Evolutionary conservation across 2,329 filamentous ascomycete species (phyloP).

Genomic region (Botrytis hyacinthi): DNA sequence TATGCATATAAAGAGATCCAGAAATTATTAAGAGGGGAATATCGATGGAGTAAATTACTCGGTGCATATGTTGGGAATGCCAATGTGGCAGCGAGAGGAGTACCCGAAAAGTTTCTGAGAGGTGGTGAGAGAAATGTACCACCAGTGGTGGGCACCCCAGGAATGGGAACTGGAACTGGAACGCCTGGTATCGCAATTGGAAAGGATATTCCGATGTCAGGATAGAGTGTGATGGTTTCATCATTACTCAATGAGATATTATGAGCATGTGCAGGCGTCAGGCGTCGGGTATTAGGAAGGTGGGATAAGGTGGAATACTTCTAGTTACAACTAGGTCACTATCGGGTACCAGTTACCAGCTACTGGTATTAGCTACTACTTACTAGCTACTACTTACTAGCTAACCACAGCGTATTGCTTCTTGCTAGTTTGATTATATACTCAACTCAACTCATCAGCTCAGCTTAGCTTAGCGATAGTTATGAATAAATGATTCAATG

Average conservation of each 20-base stretch:
- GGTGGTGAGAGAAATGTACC: neutral
- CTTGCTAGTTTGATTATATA: neutral
- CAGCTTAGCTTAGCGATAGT: neutral
- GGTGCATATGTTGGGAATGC: conserved; percentile 78
- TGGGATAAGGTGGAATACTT: neutral
- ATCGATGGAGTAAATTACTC: conserved; percentile 77
- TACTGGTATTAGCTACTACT: neutral
- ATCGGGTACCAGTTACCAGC: neutral
- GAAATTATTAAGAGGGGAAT: conserved; percentile 68
- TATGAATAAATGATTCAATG: neutral
- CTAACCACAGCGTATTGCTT: neutral
- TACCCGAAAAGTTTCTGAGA: conserved; percentile 69
- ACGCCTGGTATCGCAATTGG: neutral
- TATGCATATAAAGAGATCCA: conserved; percentile 82
- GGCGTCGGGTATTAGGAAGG: neutral
- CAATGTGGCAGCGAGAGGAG: conserved; percentile 66
- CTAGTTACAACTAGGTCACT: neutral
- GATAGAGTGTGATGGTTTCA: neutral
- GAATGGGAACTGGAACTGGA: neutral
- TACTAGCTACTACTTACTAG: neutral
- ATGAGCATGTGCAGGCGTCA: neutral
- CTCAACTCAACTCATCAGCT: neutral
- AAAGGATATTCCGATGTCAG: neutral
- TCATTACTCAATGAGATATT: neutral
- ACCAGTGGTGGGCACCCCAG: neutral